phyloP scores from a whole-genome alignment of 345 rosid genomes.

The Sisymbrium altissimum region DNA sequence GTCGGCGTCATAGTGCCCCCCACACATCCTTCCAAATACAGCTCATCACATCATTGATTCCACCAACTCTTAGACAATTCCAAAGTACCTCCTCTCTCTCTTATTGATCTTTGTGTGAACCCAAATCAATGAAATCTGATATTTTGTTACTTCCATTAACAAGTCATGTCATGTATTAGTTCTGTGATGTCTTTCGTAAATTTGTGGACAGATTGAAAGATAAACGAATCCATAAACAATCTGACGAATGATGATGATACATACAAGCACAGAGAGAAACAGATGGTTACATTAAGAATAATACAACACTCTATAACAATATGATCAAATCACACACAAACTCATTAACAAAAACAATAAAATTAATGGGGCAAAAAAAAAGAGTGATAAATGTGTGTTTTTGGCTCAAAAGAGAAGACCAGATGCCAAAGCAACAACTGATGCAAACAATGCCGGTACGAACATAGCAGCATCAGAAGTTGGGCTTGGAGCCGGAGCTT shows the following conservation, averaged over 20 bases:
- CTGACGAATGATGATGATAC: conserved; percentile 3
- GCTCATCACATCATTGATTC: conserved; percentile 27
- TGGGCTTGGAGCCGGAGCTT: conserved; percentile 41
- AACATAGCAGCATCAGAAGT: conserved; percentile 39
- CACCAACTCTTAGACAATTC: conserved; percentile 20
- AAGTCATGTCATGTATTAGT: too few relatives aligned
- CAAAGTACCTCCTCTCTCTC: conserved; percentile 5
- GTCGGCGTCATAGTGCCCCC: conserved; percentile 14
- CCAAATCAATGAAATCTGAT: conserved; percentile 10
- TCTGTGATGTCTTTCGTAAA: not conserved
- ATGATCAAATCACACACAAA: conserved; percentile 18
- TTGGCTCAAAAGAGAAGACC: conserved; percentile 32
- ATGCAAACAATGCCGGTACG: conserved; percentile 35
- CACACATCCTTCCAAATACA: conserved; percentile 26
- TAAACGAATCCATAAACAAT: conserved; percentile 14
- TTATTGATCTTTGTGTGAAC: conserved; percentile 28
- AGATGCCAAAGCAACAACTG: conserved; percentile 34
- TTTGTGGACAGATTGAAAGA: not conserved
- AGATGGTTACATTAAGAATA: conserved; percentile 9
- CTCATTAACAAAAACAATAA: conserved; percentile 25
- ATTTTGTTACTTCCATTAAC: not conserved
- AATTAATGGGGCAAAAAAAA: conserved; percentile 22
- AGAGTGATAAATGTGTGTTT: conserved; percentile 4
- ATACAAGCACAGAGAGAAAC: conserved; percentile 18
- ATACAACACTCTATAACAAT: conserved; percentile 22